Evolutionary conservation across 2,329 filamentous ascomycete genomes (phyloP), one percentile per base, ranked within the genome.

Genomic region (Fusarium praegraminearum): DNA sequence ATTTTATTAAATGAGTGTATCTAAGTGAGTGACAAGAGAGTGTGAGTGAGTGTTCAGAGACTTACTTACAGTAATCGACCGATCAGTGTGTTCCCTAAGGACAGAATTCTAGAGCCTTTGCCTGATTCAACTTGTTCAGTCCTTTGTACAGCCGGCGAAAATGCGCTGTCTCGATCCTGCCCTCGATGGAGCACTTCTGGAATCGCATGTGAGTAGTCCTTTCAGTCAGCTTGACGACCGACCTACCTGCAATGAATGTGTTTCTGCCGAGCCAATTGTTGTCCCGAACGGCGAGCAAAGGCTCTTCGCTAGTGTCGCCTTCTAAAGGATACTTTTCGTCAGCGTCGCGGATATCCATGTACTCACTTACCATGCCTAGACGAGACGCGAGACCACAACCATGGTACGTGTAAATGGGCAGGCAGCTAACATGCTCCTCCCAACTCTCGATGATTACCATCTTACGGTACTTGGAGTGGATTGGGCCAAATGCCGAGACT

Each of bases 391-490:
- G 69, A 1, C 72, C 72, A 12, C 32, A 57, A 10, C 67, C 67
- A 15, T 62, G 57, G 56, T 74, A 74, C 10, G 49, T 62, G 52
- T 71, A 74, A 2, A 74, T n/a, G 0, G 70, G 72, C 3, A 74
- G 35, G 45, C 72, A 74, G 9, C 54, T 50, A 7, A 46, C 52
- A 24, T 74, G 69, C 13, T 74, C 65, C 7, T 24, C 30, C 71
- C 71, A 74, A 2, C 11, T 38, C 7, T 73, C 67, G 5, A 74
- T 18, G 12, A 73, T 45, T 20, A 74, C 38, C 62, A 74, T 69
- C 58, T 71, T 74, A n/a, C 71, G 67, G 26, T 73, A 74, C 18
- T 74, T 74, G 28, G 72, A 74, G 54, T 71, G 54, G n/a, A 73
- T 56, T 4, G 65, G 22, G 5, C 72, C 71, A 36, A 62, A 65